A percentile compares a stretch with the other conserved stretches of the same genome.
These are phyloP conservation scores for Pythium sp. DNA, from an alignment of 352 stramenopile species.

Conservation along the genomic window DNA sequence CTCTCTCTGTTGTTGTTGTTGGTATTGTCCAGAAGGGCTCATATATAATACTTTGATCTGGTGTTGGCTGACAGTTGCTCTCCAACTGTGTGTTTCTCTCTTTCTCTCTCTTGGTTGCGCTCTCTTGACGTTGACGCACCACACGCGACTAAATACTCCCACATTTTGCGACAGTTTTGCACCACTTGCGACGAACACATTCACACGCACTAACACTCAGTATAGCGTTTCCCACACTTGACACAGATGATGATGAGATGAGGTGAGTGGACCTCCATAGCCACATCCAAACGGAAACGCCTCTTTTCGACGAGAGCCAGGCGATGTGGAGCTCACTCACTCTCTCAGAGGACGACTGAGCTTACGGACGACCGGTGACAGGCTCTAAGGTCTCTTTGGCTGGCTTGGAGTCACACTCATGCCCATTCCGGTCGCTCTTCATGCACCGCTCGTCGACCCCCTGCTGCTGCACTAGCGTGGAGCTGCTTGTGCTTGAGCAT, in stretches of 20 bases:
- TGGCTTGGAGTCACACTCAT: slow-evolving; percentile 3
- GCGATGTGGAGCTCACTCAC: neutral
- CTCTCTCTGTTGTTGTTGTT: neutral
- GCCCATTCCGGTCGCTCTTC: slow-evolving; percentile 15
- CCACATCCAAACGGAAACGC: neutral
- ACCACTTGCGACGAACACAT: slow-evolving; percentile 5
- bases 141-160: neutral
- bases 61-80: neutral
- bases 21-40: slow-evolving; percentile 5
- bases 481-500: slow-evolving; percentile 7
- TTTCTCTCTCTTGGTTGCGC: neutral
- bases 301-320: slow-evolving; percentile 14
- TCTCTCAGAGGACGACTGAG: neutral
- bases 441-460: neutral
- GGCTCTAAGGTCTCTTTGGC: neutral
- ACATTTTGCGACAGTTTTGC: slow-evolving; percentile 6
- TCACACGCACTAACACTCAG: slow-evolving; percentile 5
- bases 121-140: neutral
- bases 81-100: neutral
- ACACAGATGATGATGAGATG: neutral
- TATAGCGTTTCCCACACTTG: neutral
- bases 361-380: neutral
- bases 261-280: neutral
- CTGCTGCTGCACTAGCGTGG: neutral
- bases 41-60: slow-evolving; percentile 10